Percentiles rank a stretch among this genome's conserved stretches.
Evolutionary conservation across 2,329 filamentous ascomycete genomes (phyloP).

Genomic region (Colletotrichum shisoi): DNA sequence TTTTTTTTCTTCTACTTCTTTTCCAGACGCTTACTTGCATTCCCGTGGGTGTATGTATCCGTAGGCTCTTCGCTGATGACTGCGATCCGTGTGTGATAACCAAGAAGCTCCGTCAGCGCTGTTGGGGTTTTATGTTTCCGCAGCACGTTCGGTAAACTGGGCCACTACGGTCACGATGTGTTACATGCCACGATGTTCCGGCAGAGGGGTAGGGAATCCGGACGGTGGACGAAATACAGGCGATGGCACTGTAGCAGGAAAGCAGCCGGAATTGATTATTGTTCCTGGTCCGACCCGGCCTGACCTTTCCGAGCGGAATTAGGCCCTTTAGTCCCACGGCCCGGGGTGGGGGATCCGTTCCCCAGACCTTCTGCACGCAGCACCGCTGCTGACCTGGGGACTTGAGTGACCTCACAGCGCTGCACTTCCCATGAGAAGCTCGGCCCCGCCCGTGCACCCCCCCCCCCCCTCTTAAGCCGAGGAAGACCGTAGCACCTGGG

Average conservation of each 20-base stretch:
- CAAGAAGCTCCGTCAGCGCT: neutral
- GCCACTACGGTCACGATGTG: slow-evolving; percentile 1
- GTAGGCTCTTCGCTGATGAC: neutral
- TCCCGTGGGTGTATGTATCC: neutral
- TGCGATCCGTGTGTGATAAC: neutral
- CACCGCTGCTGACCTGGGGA: slow-evolving; percentile 11
- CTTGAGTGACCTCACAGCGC: slow-evolving; percentile 31
- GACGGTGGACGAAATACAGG: slow-evolving; percentile 8
- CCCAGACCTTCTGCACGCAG: neutral
- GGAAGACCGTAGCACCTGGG: slow-evolving; percentile 36
- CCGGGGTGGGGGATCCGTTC: slow-evolving; percentile 36
- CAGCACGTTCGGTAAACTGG: neutral
- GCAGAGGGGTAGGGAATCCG: no score
- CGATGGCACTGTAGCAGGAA: slow-evolving; percentile 10
- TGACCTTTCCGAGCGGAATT: slow-evolving; percentile 10
- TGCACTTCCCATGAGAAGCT: slow-evolving; percentile 20
- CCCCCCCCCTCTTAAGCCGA: slow-evolving; percentile 37
- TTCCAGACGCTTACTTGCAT: neutral
- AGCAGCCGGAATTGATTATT: neutral
- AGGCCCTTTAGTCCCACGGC: slow-evolving; percentile 29
- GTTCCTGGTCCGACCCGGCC: slow-evolving; percentile 1
- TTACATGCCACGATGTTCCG: slow-evolving; percentile 12
- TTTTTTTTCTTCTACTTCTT: neutral
- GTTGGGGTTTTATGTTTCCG: neutral
- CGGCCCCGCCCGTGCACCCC: slow-evolving; percentile 34